Base-by-base conservation (phyloP, 306 rosid genomes). In the Malus domestica region DNA sequence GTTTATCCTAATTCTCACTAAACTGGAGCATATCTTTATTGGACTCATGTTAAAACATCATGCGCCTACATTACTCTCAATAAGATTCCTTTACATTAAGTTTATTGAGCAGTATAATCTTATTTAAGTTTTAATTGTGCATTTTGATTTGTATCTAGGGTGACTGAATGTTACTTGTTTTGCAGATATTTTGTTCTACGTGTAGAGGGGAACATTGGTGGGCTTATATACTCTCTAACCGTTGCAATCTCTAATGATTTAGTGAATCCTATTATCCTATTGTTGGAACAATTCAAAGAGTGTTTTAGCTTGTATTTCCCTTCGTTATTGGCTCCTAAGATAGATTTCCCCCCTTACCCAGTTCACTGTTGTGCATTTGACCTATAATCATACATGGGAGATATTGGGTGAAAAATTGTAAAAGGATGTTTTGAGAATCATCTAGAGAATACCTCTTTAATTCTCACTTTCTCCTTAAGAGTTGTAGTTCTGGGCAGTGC, bases 181-280 rank as follows among this genome's bases (percentile, higher is more conserved):
- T 80, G 91, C 90, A 95, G 99, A 80, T 92, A 95, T 82, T 95
- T 95, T 88, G 97, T 95, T 86, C 96, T 95, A 79, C 97, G 97
- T 62, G 75, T 95, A 57, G 99, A 95, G 88, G 99, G 92, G 84
- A 90, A 90, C 85, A 89, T 95, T 66, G 97, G 97, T 95, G 83
- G 84, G 97, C 35, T 33, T 33, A 5, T 33, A 5, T 33, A 32
- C 5, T 32, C 5, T 14, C 68, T 73, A 74, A 60, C 71, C 66
- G 68, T 60, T 61, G 72, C 63, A 13, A 38, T 75, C 71, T 45
- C 30, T 73, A 70, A 13, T 75, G 27, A 25, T 25, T 25, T 25
- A 25, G 27, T 25, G 27, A 25, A 25, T 25, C 27, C 27, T 25
- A 25, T 25, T 25, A 25, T 1, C 27, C 2, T 25, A 25, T 25